These are phyloP conservation scores for Fusarium brachygibbosum DNA, from an alignment of 2,329 filamentous ascomycete genomes.

Conservation along the genomic window DNA sequence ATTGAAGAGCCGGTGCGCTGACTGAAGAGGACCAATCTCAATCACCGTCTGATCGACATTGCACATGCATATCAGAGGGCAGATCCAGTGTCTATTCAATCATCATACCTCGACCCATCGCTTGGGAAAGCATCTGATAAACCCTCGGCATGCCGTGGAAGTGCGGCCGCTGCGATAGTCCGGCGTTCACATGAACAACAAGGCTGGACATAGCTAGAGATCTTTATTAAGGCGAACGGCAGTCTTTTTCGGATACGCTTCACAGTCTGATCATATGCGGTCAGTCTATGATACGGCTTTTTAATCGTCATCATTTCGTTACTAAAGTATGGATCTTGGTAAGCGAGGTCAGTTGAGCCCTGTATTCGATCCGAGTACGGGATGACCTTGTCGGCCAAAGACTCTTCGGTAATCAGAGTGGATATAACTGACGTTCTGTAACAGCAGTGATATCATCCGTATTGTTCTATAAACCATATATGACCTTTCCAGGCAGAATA, in stretches of 20 bases:
- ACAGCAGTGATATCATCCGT: conserved; percentile 1
- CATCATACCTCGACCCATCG: conserved; percentile 10
- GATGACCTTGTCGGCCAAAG: neutral
- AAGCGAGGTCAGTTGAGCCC: neutral
- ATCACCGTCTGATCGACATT: neutral
- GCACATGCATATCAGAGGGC: neutral
- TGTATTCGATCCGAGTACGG: neutral
- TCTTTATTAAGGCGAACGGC: neutral
- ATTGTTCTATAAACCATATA: conserved; percentile 2
- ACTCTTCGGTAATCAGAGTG: neutral
- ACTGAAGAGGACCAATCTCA: neutral
- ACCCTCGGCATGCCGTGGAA: neutral
- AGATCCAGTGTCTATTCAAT: neutral
- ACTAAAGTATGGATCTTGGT: neutral
- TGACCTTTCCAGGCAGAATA: neutral
- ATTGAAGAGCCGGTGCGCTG: neutral
- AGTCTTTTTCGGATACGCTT: neutral
- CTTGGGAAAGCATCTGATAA: conserved; percentile 11
- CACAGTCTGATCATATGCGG: neutral
- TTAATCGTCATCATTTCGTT: neutral
- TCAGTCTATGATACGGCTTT: conserved; percentile 1
- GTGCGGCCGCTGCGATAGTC: conserved; percentile 1
- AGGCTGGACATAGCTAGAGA: conserved; percentile 7
- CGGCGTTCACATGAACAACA: neutral
- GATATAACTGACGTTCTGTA: conserved; percentile 1